A percentile compares a stretch with the other conserved stretches of the same genome.
Evolutionary conservation across 257 asterid genomes (phyloP).

Genomic region (Solanum appendiculatum): DNA sequence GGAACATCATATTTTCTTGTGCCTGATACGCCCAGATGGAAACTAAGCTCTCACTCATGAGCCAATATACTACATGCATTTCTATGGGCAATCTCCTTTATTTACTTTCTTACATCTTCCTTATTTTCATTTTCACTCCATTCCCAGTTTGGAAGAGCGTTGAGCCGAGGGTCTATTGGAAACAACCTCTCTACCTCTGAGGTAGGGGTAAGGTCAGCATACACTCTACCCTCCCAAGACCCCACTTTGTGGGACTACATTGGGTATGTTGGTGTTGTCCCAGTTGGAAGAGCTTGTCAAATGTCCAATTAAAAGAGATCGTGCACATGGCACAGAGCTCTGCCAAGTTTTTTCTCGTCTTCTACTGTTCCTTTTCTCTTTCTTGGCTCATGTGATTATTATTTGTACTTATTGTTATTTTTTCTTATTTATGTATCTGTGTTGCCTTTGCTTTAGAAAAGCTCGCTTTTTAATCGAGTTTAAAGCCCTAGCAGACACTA

Average conservation of each 20-base stretch:
- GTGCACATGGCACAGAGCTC: background rate
- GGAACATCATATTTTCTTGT: background rate
- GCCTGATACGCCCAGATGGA: background rate
- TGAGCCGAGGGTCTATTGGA: background rate
- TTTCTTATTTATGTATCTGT: background rate
- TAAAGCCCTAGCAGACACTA: background rate
- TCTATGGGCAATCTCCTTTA: background rate
- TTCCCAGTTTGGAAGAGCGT: background rate
- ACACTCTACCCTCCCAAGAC: background rate
- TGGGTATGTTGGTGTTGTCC: background rate
- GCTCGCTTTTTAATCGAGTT: background rate
- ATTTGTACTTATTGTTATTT: background rate
- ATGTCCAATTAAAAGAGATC: background rate
- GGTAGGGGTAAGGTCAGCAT: background rate
- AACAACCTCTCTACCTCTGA: background rate
- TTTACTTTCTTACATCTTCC: background rate
- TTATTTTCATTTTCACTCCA: background rate
- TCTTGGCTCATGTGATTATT: background rate
- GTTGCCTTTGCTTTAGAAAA: background rate
- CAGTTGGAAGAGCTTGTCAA: background rate
- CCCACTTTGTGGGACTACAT: background rate
- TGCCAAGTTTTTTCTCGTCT: background rate
- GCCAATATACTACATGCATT: background rate
- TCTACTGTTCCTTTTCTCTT: background rate
- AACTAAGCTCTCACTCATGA: background rate